These are phyloP conservation scores for Arthrobotrys sinensis DNA, from an alignment of 2,329 filamentous ascomycete species.

Conservation along the genomic window DNA sequence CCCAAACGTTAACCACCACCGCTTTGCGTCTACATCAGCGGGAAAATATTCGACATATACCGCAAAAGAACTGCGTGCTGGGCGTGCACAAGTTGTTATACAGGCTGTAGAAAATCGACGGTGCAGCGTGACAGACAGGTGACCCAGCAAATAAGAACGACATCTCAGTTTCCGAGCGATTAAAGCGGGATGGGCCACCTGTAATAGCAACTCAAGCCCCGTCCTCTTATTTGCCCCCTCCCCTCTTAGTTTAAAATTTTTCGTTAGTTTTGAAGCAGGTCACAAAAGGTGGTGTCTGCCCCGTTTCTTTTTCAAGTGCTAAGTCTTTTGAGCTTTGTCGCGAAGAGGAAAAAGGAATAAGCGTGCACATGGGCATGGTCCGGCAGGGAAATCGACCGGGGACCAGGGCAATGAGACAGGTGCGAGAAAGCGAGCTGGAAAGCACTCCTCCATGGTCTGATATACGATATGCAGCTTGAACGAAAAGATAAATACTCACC, in stretches of 20 bases:
- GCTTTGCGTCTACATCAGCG: slow-evolving; percentile 57
- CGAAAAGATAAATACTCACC: slow-evolving; percentile 36
- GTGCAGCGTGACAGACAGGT: slow-evolving; percentile 61
- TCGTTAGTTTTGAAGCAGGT: slow-evolving; percentile 49
- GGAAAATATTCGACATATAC: slow-evolving; percentile 46
- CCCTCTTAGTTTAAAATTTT: slow-evolving; percentile 59
- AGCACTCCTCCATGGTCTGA: slow-evolving; percentile 47
- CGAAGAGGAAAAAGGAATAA: slow-evolving; percentile 59
- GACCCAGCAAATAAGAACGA: slow-evolving; percentile 50
- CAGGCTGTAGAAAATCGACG: slow-evolving; percentile 49
- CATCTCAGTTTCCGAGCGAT: slow-evolving; percentile 59
- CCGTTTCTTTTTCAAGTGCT: slow-evolving; percentile 42
- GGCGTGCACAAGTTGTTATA: slow-evolving; percentile 57
- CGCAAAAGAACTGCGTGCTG: slow-evolving; percentile 19
- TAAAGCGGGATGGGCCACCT: slow-evolving; percentile 60
- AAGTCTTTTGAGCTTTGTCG: slow-evolving; percentile 52
- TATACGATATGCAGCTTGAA: slow-evolving; percentile 49
- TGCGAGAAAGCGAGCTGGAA: slow-evolving; percentile 33
- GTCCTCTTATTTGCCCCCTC: slow-evolving; percentile 58
- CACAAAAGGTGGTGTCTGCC: slow-evolving; percentile 32
- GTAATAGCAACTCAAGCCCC: slow-evolving; percentile 61
- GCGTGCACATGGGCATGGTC: slow-evolving; percentile 60
- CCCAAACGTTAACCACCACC: slow-evolving; percentile 28
- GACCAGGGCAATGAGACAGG: slow-evolving; percentile 55
- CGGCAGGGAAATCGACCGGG: slow-evolving; percentile 59